A percentile compares a stretch with the other conserved stretches of the same genome.
phyloP scores from a whole-genome alignment of 768 basidiomycete genomes.

The Amanita brunnescens region DNA sequence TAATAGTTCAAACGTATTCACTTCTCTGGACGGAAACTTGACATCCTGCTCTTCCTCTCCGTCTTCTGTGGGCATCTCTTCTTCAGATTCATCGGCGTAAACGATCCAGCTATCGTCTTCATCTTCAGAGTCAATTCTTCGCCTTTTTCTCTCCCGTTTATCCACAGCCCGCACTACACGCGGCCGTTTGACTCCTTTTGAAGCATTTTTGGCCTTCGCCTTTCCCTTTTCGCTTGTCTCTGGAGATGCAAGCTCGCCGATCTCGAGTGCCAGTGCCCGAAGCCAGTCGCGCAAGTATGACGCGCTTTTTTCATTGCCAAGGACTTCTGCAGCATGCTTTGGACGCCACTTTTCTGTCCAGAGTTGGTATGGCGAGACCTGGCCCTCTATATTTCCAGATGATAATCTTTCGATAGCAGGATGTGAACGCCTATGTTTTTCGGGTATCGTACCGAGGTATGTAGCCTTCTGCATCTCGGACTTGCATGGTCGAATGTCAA shows the following conservation, averaged over 20 bases:
- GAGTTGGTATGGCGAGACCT: slow-evolving; percentile 29
- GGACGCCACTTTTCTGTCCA: slow-evolving; percentile 80
- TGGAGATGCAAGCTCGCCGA: slow-evolving; percentile 15
- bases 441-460: slow-evolving; percentile 19
- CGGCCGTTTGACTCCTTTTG: slow-evolving; percentile 46
- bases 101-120: slow-evolving; percentile 57
- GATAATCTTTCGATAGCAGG: slow-evolving; percentile 42
- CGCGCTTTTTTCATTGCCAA: slow-evolving; percentile 70
- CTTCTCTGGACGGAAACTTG: slow-evolving; percentile 3
- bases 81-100: slow-evolving; percentile 26
- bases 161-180: slow-evolving; percentile 47
- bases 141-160: slow-evolving; percentile 44
- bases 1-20: slow-evolving; percentile 34
- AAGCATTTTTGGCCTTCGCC: slow-evolving; percentile 13
- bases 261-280: slow-evolving; percentile 54
- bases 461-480: not conserved
- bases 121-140: slow-evolving; percentile 42
- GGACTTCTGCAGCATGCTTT: slow-evolving; percentile 57
- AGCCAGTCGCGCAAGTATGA: slow-evolving; percentile 75
- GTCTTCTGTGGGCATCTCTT: slow-evolving; percentile 19
- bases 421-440: slow-evolving; percentile 29
- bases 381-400: slow-evolving; percentile 10
- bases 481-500: not conserved
- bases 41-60: slow-evolving; percentile 26
- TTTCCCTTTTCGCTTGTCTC: slow-evolving; percentile 12